Evolutionary conservation across 2,329 filamentous ascomycete genomes (phyloP), one percentile per base, ranked within the genome.

Genomic region (Colletotrichum echinochloae): DNA sequence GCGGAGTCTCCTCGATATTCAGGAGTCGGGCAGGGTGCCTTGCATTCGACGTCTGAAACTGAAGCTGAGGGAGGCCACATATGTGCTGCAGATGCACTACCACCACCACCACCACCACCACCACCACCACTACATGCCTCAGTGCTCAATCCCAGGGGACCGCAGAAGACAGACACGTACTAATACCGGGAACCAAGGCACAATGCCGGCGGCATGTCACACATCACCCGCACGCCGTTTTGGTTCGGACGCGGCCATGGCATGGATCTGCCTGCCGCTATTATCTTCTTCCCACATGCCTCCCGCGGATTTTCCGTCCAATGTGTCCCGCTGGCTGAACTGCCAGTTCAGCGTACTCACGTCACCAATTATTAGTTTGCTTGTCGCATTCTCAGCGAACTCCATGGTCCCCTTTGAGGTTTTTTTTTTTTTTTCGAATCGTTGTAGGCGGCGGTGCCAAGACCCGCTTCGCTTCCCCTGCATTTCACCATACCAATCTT

Each of bases 401-500:
- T 41, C 9, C 33, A 39, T 57, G 63, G 52, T 70, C 61, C 28
- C 33, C 26, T 51, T 62, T 70, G 64, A 33, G 30, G 5, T 33
- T 33, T 33, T 33, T 33, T 33, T 33, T 33, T 33, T 33, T 33
- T 33, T 33, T n/a, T 8, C 6, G 3, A 44, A 44, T 44, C n/a
- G 18, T 9, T 3, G 20, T 67, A 35, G 26, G 9, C 16, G 51
- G 67, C 26, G 51, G 64, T 63, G 57, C 67, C 67, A 70, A 70
- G 67, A 52, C 48, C 28, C 64, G n/a, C n/a, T n/a, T n/a, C 64
- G 62, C 37, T 57, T 70, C 67, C 67, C 64, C 67, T 70, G 64
- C 64, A 70, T 70, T 59, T 66, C 28, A 66, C 41, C n/a, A 35
- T 57, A 35, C 37, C 51, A 70, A 57, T 67, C 49, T 68, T 30